Base-by-base conservation (phyloP, 768 basidiomycete species). In the Russula lepida region DNA sequence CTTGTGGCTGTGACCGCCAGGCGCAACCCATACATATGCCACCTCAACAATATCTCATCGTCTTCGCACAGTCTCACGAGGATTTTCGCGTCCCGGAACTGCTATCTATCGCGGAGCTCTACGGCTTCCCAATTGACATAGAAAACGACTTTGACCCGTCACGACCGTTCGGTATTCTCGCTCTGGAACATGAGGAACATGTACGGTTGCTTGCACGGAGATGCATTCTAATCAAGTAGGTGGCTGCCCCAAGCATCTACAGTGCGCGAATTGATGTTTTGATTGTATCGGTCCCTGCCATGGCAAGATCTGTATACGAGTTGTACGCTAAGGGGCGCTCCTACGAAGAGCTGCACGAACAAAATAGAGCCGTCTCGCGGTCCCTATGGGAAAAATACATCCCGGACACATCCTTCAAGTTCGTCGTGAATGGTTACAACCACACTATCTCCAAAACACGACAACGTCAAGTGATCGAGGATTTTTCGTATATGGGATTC, bases 31-130 rank as follows among this genome's bases (percentile, higher is more conserved):
- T 21, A 2, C 3, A n/a, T 39, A 54, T 62, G 63, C 44, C 55
- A 33, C 15, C 25, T 37, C 54, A 37, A 48, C 55, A 74, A 47
- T 85, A 83, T 65, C 78, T 93, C 58, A 73, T 95, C 55, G 79
- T 87, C 47, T 90, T 93, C 72, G 90, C 91, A 2, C 89, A 89
- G 71, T 80, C 78, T 6, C 91, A 95, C 70, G 77, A 81, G 37
- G 86, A 90, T 37, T 95, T 95, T 69, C 79, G 94, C 27, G 71
- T 95, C 13, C 92, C 93, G 35, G 92, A 94, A 70, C 80, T 97
- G 0, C 71, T 74, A 32, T 94, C 92, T 4, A 71, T 94, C 41
- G 81, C 90, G 2, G 83, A 93, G 67, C 78, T 92, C 0, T 71
- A 87, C 74, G 82, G 79, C 9, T 89, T 97, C 70, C 67, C 76